These are phyloP conservation scores for Fusarium transvaalense DNA, from an alignment of 2,329 filamentous ascomycete genomes.

Conservation along the genomic window DNA sequence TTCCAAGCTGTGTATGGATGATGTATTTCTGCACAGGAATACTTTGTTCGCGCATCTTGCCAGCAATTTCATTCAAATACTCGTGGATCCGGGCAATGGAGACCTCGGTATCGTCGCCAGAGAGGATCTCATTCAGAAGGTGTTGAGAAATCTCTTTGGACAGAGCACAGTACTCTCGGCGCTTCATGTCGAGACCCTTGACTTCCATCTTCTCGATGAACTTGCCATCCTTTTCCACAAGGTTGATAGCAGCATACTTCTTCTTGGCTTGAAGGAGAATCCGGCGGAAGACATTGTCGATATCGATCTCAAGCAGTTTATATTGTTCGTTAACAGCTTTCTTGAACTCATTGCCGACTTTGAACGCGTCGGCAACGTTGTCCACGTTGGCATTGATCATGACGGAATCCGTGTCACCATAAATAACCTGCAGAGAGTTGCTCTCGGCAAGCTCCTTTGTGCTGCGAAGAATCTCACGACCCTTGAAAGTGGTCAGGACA, in stretches of 20 bases:
- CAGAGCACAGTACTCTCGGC: conserved; percentile 94
- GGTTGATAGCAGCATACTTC: conserved; percentile 97
- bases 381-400: conserved; percentile 99
- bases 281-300: conserved; percentile 95
- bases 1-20: conserved; percentile 97
- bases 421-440: conserved; percentile 93
- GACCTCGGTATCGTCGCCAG: conserved; percentile 89
- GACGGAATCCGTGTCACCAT: conserved; percentile 98
- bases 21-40: conserved; percentile 90
- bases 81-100: conserved; percentile 93
- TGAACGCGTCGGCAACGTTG: conserved; percentile 89
- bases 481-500: conserved; percentile 96
- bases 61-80: conserved; percentile 85
- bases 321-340: conserved; percentile 94
- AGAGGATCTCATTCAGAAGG: conserved; percentile 93
- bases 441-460: conserved; percentile 96
- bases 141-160: conserved; percentile 95
- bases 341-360: conserved; percentile 95
- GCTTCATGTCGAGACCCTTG: conserved; percentile 97
- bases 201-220: conserved; percentile 96
- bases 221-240: conserved; percentile 89
- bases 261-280: conserved; percentile 97
- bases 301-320: conserved; percentile 93
- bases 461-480: conserved; percentile 94
- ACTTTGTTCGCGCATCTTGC: conserved; percentile 84